Base-by-base conservation (phyloP, 2,329 filamentous ascomycete genomes). In the Emergomyces pasteurianus region DNA sequence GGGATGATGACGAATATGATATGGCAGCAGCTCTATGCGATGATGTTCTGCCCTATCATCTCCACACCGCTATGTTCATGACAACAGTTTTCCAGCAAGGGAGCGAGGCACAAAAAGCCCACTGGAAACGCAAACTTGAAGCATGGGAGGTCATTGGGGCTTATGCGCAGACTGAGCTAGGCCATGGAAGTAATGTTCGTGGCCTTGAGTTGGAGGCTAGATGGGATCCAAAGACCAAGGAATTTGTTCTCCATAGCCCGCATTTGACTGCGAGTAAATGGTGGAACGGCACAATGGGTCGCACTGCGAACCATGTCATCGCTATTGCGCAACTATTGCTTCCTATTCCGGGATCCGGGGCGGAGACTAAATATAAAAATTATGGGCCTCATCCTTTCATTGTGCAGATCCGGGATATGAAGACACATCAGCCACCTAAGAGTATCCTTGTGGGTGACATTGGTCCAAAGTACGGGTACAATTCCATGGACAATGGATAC, bases 11-110 rank as follows among this genome's bases (percentile, higher is more conserved):
- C n/a, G 80, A 82, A 61, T 77, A 78, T 61, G 72, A 73, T 56
- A 81, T 82, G 76, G 77, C 77, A 0, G 76, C 77, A 64, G 81
- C 82, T 65, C 72, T 82, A 10, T 76, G 77, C 49, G 80, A 82
- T 62, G 80, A 82, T 67, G 79, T 81, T 63, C 78, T 74, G 43
- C 80, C 79, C 3, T 82, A 79, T 65, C 76, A 78, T 67, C 72
- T 83, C 49, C 80, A 82, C 60, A 73, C 75, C 65, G 72, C 72
- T 9, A 79, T 79, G 77, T 79, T 79, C 63, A 70, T 72, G 66
- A 72, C 76, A 23, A 79, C 77, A 1, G 70, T 79, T 38, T 67
- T 72, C 59, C 76, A 80, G 66, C 77, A 80, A 66, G 77, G 69
- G 4, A 73, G 72, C 61, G 72, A 77, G 34, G 70, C 73, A 64